These are phyloP conservation scores for Coleophoma crateriformis DNA, from an alignment of 2,329 filamentous ascomycete genomes.

Conservation along the genomic window DNA sequence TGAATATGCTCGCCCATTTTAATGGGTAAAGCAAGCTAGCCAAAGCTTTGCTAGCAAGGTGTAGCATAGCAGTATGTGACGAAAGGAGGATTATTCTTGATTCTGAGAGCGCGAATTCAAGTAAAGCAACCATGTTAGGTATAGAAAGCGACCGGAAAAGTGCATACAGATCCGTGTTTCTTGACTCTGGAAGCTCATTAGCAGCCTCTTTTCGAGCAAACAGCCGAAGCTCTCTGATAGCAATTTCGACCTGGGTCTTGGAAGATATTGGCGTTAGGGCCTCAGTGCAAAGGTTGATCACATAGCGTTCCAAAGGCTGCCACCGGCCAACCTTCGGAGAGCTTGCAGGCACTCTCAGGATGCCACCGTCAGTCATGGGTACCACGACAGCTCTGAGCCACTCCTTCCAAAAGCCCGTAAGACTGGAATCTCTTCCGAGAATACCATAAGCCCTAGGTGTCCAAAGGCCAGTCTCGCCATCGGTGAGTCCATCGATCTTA, in stretches of 20 bases:
- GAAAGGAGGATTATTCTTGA: slow-evolving; percentile 95
- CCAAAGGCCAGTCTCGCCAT: slow-evolving; percentile 94
- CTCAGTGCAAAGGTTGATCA: slow-evolving; percentile 94
- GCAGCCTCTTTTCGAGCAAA: slow-evolving; percentile 89
- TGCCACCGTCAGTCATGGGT: slow-evolving; percentile 85
- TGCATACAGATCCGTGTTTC: slow-evolving; percentile 88
- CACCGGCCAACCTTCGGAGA: slow-evolving; percentile 89
- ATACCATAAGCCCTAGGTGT: slow-evolving; percentile 91
- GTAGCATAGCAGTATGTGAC: slow-evolving; percentile 93
- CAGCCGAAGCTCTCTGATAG: slow-evolving; percentile 80
- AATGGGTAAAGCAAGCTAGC: slow-evolving; percentile 82
- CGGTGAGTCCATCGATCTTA: slow-evolving; percentile 94
- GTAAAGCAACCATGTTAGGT: slow-evolving; percentile 85
- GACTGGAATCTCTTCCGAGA: slow-evolving; percentile 73
- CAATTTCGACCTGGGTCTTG: slow-evolving; percentile 91
- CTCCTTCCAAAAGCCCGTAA: slow-evolving; percentile 96
- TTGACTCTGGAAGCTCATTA: slow-evolving; percentile 89
- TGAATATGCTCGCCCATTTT: slow-evolving; percentile 91
- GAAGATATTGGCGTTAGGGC: slow-evolving; percentile 88
- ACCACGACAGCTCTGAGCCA: slow-evolving; percentile 93
- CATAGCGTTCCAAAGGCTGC: slow-evolving; percentile 95
- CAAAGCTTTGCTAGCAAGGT: slow-evolving; percentile 85
- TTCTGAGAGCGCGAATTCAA: slow-evolving; percentile 90
- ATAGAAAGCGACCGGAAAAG: slow-evolving; percentile 86
- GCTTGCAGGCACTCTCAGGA: slow-evolving; percentile 78